Conservation (phyloP, 78 protist species). For the Planoprotostelium fungivorum region DNA sequence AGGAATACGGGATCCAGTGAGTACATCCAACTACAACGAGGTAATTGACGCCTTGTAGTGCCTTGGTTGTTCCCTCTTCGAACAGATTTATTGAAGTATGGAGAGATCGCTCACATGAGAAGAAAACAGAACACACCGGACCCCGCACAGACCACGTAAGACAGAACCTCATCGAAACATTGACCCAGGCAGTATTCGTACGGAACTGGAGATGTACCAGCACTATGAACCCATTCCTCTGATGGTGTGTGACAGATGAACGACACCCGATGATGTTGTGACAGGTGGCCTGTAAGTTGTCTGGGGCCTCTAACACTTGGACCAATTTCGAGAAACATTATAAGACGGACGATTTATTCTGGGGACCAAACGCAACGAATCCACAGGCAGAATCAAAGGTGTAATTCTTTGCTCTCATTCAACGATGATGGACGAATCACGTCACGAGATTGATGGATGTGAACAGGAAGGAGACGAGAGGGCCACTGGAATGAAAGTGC, state of each 20-base stretch:
- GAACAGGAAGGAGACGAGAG: neutral
- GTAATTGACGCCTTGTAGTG: neutral
- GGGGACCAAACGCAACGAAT: no score
- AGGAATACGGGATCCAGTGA: neutral
- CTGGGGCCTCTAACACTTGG: neutral
- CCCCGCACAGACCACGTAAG: no score
- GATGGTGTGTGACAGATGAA: neutral
- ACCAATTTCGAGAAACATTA: neutral
- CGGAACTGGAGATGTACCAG: neutral
- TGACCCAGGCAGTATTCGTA: neutral
- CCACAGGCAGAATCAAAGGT: no score
- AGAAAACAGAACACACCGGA: neutral
- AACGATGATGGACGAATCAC: no score
- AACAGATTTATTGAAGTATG: neutral
- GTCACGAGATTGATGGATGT: no score
- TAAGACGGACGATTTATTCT: neutral
- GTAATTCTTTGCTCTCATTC: no score
- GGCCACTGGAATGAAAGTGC: neutral
- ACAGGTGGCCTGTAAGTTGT: neutral
- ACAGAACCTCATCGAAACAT: no score
- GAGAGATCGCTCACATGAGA: neutral
- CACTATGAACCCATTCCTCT: neutral
- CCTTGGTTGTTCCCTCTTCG: neutral
- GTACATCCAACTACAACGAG: neutral
- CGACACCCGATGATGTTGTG: neutral